Conservation (phyloP, 805 yeast species). For the Myxozyma kluyveri region DNA sequence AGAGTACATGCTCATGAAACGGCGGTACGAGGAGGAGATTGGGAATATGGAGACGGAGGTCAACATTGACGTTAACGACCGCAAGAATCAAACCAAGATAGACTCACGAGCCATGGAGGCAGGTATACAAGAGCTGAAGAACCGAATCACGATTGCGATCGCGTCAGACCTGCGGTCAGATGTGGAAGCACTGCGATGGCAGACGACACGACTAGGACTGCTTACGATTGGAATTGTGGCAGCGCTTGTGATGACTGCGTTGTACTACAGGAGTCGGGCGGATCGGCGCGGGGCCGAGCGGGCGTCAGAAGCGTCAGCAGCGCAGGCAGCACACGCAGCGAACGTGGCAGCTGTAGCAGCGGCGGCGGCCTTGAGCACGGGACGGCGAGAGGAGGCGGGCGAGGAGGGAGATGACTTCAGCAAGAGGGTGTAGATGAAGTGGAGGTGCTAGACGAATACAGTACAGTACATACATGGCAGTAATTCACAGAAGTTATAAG, state of each 20-base stretch:
- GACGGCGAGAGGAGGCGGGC: neutral
- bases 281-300: constrained; percentile 8
- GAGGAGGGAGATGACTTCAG: constrained; percentile 4
- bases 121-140: constrained; percentile 75
- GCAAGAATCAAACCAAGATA: constrained; percentile 77
- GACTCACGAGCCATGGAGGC: constrained; percentile 66
- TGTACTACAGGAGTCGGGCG: constrained; percentile 15
- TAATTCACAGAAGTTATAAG: constrained; percentile 1
- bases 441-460: neutral
- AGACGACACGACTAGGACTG: constrained; percentile 83
- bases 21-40: constrained; percentile 65
- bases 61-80: constrained; percentile 80
- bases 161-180: constrained; percentile 80
- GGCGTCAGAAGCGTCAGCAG: constrained; percentile 4
- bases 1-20: constrained; percentile 67
- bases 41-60: constrained; percentile 68
- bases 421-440: constrained; percentile 2
- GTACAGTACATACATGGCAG: too few relatives aligned
- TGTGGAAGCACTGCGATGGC: constrained; percentile 89
- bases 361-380: neutral
- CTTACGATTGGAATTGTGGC: constrained; percentile 27
- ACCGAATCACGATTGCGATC: constrained; percentile 77
- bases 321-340: constrained; percentile 1
- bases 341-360: neutral
- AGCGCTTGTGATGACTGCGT: constrained; percentile 15